Conservation (phyloP, 495 filamentous ascomycete species). For the Podospora appendiculata region DNA sequence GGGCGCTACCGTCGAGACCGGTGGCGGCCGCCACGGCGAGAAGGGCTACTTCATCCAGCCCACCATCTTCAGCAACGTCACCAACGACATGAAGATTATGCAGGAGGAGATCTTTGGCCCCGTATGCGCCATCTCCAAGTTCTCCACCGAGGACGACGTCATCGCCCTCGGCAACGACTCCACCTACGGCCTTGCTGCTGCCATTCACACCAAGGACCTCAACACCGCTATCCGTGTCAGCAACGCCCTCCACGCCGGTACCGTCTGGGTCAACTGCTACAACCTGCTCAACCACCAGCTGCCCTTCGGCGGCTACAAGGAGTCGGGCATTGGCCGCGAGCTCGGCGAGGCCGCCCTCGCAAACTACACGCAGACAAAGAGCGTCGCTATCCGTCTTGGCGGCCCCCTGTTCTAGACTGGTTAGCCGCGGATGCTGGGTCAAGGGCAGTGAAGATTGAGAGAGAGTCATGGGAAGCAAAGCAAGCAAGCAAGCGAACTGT, state of each 20-base stretch:
- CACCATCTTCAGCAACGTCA: conserved; percentile 91
- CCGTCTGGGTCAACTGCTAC: conserved; percentile 61
- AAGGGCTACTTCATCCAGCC: conserved; percentile 98
- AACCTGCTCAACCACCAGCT: conserved; percentile 72
- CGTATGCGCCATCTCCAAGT: conserved; percentile 89
- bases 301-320: conserved; percentile 91
- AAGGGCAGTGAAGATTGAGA: too few species aligned
- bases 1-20: conserved; percentile 77
- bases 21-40: conserved; percentile 81
- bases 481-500: too few species aligned
- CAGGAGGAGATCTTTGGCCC: conserved; percentile 98
- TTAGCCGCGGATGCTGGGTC: too few species aligned
- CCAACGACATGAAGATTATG: conserved; percentile 92
- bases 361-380: conserved; percentile 81
- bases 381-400: conserved; percentile 38
- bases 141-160: conserved; percentile 80
- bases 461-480: too few species aligned
- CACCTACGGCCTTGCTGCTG: conserved; percentile 82
- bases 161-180: conserved; percentile 76
- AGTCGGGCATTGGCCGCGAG: conserved; percentile 89
- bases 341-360: conserved; percentile 86
- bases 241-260: conserved; percentile 77
- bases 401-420: conserved; percentile 12
- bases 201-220: conserved; percentile 86
- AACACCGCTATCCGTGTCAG: conserved; percentile 87